A percentile compares a stretch with the other conserved stretches of the same genome.
Evolutionary conservation across 1,139 yeast species (phyloP).

Genomic region (Pichia sp.): DNA sequence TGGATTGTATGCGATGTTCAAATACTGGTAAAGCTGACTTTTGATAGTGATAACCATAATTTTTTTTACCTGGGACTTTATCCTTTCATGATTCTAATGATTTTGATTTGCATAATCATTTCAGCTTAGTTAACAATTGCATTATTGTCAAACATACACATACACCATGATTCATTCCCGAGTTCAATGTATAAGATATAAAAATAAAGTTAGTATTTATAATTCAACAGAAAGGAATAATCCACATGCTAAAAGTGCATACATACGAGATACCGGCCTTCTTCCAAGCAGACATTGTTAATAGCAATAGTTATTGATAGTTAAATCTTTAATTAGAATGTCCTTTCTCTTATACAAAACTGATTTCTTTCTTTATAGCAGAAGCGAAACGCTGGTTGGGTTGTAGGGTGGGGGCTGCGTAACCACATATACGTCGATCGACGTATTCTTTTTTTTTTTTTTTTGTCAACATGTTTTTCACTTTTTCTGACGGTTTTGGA

Average conservation of each 20-base stretch:
- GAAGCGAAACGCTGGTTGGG: constrained; percentile 3
- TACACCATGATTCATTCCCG: not conserved
- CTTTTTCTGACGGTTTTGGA: not conserved
- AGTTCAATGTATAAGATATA: not conserved
- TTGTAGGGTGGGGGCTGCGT: constrained; percentile 13
- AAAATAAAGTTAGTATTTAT: not conserved
- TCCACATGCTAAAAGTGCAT: not conserved
- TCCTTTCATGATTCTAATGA: not conserved
- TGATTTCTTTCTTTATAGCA: too few relatives aligned
- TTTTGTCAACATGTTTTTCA: not conserved
- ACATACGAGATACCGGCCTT: constrained; percentile 74
- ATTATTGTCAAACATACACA: not conserved
- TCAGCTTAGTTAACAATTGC: not conserved
- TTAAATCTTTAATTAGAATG: too few relatives aligned
- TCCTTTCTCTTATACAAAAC: too few relatives aligned
- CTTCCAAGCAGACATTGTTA: constrained; percentile 62
- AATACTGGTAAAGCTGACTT: too few relatives aligned
- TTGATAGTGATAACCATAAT: too few relatives aligned
- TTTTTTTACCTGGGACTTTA: too few relatives aligned
- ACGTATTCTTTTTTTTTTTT: not conserved
- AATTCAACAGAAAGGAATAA: not conserved
- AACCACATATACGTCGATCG: constrained; percentile 17
- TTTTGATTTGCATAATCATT: not conserved
- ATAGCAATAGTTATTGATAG: not conserved
- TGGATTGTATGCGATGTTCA: too few relatives aligned